Conservation (phyloP, 2,329 filamentous ascomycete species). For the Trichoderma afroharzianum region DNA sequence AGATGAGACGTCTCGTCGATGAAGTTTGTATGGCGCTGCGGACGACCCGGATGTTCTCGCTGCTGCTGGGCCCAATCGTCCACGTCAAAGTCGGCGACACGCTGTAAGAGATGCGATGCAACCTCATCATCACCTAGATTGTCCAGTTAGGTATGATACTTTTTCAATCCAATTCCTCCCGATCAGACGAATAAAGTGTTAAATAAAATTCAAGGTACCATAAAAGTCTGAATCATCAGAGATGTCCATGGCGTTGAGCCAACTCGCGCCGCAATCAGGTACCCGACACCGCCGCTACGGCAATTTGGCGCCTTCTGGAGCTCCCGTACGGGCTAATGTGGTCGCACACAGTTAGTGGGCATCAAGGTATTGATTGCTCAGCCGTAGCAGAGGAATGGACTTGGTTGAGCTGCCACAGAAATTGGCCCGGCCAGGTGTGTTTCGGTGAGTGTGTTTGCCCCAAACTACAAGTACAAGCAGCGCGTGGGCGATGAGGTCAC, state of each 20-base stretch:
- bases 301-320: not conserved
- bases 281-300: not conserved
- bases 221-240: conserved; percentile 56
- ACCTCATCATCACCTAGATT: conserved; percentile 52
- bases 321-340: not conserved
- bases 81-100: conserved; percentile 49
- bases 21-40: conserved; percentile 23
- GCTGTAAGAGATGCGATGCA: conserved; percentile 45
- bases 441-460: not conserved
- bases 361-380: not conserved
- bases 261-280: not conserved
- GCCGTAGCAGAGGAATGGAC: not conserved
- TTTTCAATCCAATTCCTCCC: not conserved
- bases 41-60: conserved; percentile 26
- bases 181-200: not conserved
- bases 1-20: conserved; percentile 31
- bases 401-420: not conserved
- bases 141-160: not conserved
- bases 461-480: not conserved
- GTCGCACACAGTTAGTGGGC: not conserved
- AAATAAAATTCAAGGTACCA: conserved; percentile 36
- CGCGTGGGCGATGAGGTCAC: not conserved
- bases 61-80: conserved; percentile 40
- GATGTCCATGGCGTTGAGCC: conserved; percentile 31
- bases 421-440: not conserved